A percentile compares a stretch with the other conserved stretches of the same genome.
These are phyloP conservation scores for Climacium dendroides DNA, from an alignment of 225 moss, liverwort and hornwort species.

Conservation along the genomic window DNA sequence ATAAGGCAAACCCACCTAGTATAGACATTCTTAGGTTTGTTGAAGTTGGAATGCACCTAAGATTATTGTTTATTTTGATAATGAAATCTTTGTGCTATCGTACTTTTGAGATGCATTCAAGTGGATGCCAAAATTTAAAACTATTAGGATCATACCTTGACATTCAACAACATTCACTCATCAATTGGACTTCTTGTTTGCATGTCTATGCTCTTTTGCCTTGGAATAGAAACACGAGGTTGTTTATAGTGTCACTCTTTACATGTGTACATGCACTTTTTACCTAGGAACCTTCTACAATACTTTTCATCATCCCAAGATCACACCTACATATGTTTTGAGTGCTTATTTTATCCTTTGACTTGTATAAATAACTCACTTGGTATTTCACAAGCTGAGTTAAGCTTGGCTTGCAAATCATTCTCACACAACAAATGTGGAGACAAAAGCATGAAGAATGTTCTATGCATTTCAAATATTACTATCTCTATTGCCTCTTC, in stretches of 20 bases:
- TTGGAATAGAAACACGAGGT: too few species aligned
- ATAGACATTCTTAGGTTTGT: neutral
- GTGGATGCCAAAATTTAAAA: neutral
- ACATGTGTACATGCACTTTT: too few species aligned
- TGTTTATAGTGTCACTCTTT: too few species aligned
- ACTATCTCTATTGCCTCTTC: neutral
- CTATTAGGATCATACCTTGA: neutral
- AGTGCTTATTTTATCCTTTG: neutral
- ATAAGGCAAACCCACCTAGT: neutral
- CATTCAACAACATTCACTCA: too few species aligned
- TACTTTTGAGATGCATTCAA: neutral
- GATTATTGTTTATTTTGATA: neutral
- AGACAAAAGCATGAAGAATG: neutral
- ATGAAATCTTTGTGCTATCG: fast-evolving
- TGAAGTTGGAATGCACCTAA: too few species aligned
- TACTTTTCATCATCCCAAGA: neutral
- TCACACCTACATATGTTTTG: neutral
- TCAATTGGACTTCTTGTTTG: neutral
- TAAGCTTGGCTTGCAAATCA: neutral
- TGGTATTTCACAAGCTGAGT: neutral
- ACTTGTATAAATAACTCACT: neutral
- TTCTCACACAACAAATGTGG: fast-evolving
- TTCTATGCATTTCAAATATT: neutral
- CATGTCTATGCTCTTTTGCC: neutral
- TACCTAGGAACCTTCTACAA: neutral